Evolutionary conservation across 495 filamentous ascomycete genomes (phyloP).

Genomic region (Penicillium chermesinum): DNA sequence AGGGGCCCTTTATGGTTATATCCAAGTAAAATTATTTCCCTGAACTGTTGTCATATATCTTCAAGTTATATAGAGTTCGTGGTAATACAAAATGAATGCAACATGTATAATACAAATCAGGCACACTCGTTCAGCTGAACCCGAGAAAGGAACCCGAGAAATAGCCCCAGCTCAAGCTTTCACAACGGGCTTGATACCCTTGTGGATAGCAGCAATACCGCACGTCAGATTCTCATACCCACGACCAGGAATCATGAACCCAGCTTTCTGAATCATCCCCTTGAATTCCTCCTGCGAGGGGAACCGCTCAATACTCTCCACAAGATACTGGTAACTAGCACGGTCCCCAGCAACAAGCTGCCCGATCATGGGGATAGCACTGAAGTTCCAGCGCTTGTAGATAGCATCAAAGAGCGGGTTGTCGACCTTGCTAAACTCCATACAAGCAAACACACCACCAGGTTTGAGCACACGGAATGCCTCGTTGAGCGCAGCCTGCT

Average conservation of each 20-base stretch:
- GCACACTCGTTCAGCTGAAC: background rate
- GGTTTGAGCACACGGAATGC: conserved; percentile 87
- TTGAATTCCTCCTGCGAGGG: conserved; percentile 78
- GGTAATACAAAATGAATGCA: conserved; percentile 4
- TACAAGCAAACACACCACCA: conserved; percentile 91
- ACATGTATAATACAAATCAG: conserved; percentile 10
- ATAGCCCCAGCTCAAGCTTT: conserved; percentile 14
- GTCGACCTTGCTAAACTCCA: conserved; percentile 87
- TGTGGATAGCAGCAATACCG: conserved; percentile 92
- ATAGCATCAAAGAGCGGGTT: conserved; percentile 70
- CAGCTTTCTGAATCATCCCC: conserved; percentile 82
- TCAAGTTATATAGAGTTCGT: too few relatives aligned
- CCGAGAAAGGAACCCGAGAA: background rate
- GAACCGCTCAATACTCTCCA: conserved; percentile 95
- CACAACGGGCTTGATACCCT: conserved; percentile 79
- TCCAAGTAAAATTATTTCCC: too few relatives aligned
- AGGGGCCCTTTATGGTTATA: too few relatives aligned
- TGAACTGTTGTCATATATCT: too few relatives aligned
- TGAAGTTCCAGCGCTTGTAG: conserved; percentile 95
- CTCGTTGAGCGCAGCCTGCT: conserved; percentile 70
- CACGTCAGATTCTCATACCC: conserved; percentile 86
- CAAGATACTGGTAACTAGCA: conserved; percentile 96
- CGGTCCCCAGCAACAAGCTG: conserved; percentile 92
- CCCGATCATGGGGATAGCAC: conserved; percentile 88
- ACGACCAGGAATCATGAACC: conserved; percentile 75